phyloP scores from a whole-genome alignment of 2,329 filamentous ascomycete species.

The Colletotrichum falcatum region DNA sequence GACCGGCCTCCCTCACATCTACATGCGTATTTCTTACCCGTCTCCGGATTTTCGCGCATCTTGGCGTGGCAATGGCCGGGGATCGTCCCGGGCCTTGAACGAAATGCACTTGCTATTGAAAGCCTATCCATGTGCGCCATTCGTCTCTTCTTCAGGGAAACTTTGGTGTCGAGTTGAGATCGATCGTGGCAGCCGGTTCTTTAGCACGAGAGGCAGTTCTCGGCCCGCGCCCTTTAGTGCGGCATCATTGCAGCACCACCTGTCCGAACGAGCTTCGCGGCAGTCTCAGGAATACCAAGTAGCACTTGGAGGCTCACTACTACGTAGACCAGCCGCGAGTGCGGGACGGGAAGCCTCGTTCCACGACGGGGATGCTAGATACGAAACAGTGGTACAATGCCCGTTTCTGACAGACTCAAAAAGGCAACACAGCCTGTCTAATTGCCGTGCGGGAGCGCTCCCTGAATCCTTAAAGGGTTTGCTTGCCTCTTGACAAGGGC shows the following conservation, averaged over 20 bases:
- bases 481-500: background rate
- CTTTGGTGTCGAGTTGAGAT: no score
- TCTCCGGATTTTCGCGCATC: background rate
- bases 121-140: constrained; percentile 1
- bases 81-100: background rate
- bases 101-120: background rate
- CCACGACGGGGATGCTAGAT: background rate
- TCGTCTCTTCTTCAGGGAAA: background rate
- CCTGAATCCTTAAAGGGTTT: background rate
- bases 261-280: background rate
- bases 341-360: background rate
- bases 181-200: background rate
- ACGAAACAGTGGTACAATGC: constrained; percentile 25
- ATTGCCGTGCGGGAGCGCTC: background rate
- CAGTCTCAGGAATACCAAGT: constrained; percentile 1
- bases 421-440: no score
- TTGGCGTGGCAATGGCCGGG: background rate
- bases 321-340: background rate
- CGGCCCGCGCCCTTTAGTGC: background rate
- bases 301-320: constrained; percentile 5
- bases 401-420: background rate
- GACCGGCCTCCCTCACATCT: background rate
- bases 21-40: background rate
- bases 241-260: no score
- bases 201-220: background rate